A percentile compares a stretch with the other conserved stretches of the same genome.
These are phyloP conservation scores for Leishmania lainsoni DNA, from an alignment of 208 protist species.

Conservation along the genomic window DNA sequence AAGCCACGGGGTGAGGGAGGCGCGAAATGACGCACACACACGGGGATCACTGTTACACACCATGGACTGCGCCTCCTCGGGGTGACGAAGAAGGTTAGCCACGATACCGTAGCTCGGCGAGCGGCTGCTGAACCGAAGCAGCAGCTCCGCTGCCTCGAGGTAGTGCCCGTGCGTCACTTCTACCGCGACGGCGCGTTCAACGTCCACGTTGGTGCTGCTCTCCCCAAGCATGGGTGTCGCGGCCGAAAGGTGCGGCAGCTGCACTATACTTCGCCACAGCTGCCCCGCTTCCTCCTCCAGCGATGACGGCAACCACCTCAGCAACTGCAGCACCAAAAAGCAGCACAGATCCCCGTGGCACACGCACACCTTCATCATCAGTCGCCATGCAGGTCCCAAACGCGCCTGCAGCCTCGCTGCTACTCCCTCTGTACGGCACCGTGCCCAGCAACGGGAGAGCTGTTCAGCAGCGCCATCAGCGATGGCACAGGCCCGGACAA, in stretches of 20 bases:
- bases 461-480: constrained; percentile 49
- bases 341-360: constrained; percentile 42
- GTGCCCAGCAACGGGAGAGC: neutral
- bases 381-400: constrained; percentile 13
- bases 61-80: constrained; percentile 29
- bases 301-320: constrained; percentile 66
- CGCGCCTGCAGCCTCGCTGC: constrained; percentile 1
- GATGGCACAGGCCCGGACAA: constrained; percentile 59
- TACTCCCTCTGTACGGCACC: constrained; percentile 1
- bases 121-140: constrained; percentile 43
- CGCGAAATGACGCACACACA: constrained; percentile 59
- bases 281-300: neutral
- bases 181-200: constrained; percentile 77
- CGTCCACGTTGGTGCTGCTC: constrained; percentile 18
- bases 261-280: constrained; percentile 10
- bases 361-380: constrained; percentile 8
- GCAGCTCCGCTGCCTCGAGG: constrained; percentile 38
- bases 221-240: constrained; percentile 20
- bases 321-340: constrained; percentile 66
- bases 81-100: constrained; percentile 45
- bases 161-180: constrained; percentile 61
- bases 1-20: constrained; percentile 73
- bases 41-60: constrained; percentile 38
- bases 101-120: constrained; percentile 47
- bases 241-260: constrained; percentile 13